Evolutionary conservation across 139 green algal genomes (phyloP).

Genomic region (Coelastrella sp.): DNA sequence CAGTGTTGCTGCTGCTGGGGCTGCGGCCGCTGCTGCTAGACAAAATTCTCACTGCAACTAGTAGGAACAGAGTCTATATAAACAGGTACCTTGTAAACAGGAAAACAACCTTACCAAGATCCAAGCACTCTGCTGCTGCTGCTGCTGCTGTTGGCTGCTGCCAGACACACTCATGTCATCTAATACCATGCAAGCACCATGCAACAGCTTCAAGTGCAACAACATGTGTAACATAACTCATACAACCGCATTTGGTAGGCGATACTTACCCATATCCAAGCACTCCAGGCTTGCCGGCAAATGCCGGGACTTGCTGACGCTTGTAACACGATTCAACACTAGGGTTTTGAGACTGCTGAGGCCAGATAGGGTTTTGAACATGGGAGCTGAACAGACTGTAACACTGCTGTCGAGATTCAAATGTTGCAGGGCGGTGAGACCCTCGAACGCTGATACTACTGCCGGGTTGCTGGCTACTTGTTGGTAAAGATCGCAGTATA

Average conservation of each 20-base stretch:
- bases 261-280: neutral
- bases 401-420: neutral
- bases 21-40: neutral
- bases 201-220: neutral
- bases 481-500: neutral
- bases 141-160: neutral
- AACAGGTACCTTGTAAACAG: no score
- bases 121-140: neutral
- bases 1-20: neutral
- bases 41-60: no score
- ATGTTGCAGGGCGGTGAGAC: neutral
- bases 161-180: neutral
- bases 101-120: no score
- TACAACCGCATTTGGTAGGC: neutral
- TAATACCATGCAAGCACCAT: neutral
- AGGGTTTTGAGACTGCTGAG: neutral
- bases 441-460: neutral
- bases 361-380: neutral
- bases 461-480: neutral
- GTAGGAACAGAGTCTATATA: no score
- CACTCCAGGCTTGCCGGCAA: neutral
- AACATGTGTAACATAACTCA: neutral
- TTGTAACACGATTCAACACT: neutral
- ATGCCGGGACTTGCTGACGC: neutral
- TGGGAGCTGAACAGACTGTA: constrained; percentile 5